phyloP scores from a whole-genome alignment of 2,329 filamentous ascomycete species.

The Talaromyces marneffei region DNA sequence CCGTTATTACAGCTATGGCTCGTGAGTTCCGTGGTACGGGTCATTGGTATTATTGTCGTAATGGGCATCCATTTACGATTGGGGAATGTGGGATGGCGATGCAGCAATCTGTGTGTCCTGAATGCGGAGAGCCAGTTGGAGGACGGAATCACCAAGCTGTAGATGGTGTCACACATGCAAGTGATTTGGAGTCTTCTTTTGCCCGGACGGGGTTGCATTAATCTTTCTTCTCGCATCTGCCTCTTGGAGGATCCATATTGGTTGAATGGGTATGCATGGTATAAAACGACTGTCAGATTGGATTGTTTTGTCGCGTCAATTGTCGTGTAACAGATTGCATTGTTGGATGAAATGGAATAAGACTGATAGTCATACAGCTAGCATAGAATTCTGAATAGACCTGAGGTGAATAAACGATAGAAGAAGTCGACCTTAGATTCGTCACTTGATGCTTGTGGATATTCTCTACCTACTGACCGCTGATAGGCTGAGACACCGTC shows the following conservation, averaged over 20 bases:
- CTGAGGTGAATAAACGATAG: background rate
- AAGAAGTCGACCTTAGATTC: background rate
- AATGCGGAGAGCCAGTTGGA: slow-evolving; percentile 23
- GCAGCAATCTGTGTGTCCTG: slow-evolving; percentile 24
- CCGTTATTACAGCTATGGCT: slow-evolving; percentile 49
- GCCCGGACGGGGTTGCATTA: background rate
- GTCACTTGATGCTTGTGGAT: background rate
- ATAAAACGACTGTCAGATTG: background rate
- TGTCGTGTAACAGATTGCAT: background rate
- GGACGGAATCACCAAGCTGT: slow-evolving; percentile 18
- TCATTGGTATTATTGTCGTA: slow-evolving; percentile 38
- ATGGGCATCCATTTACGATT: slow-evolving; percentile 22
- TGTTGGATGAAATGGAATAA: background rate
- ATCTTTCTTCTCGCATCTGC: background rate
- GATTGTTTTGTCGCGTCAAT: background rate
- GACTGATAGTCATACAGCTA: too few species aligned
- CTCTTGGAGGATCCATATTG: background rate
- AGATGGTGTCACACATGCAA: slow-evolving; percentile 8
- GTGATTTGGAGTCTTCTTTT: slow-evolving; percentile 3
- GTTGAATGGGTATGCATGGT: background rate
- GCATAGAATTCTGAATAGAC: too few species aligned
- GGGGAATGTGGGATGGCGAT: slow-evolving; percentile 30
- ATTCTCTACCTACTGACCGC: background rate
- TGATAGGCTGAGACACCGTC: background rate
- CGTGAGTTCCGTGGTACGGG: slow-evolving; percentile 49